These are phyloP conservation scores for Pulicaria dysenterica DNA, from an alignment of 129 eudicot genomes.

Conservation along the genomic window DNA sequence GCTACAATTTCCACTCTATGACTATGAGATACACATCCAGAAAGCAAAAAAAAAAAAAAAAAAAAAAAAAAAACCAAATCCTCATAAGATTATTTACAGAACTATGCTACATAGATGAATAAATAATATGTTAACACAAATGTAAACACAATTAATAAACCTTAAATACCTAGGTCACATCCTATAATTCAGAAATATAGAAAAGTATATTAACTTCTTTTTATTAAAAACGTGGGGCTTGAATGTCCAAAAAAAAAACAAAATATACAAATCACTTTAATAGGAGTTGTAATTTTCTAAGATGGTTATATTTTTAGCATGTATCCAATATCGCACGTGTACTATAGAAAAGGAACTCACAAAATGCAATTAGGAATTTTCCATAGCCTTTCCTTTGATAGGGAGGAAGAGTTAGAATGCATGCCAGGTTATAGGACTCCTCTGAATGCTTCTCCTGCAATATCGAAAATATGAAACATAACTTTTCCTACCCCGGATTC, in stretches of 20 bases:
- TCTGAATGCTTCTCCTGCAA: conserved; percentile 98
- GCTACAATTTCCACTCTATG: no score
- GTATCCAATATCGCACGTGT: not conserved
- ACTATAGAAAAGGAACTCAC: conserved; percentile 46
- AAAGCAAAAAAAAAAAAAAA: not conserved
- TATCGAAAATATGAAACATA: not conserved
- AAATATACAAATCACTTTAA: not conserved
- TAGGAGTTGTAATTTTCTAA: not conserved
- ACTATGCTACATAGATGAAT: not conserved
- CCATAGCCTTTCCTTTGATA: conserved; percentile 99
- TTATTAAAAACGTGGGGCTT: not conserved
- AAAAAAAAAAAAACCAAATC: not conserved
- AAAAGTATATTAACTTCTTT: not conserved
- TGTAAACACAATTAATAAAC: no score
- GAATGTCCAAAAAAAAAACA: not conserved
- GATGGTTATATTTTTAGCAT: no score
- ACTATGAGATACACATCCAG: not conserved
- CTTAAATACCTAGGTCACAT: conserved; percentile 14
- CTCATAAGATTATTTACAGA: no score
- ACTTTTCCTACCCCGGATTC: not conserved
- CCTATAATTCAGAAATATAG: not conserved
- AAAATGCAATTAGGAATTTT: conserved; percentile 88
- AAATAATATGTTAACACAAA: conserved; percentile 6
- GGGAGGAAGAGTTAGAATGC: conserved; percentile 96
- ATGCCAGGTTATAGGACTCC: conserved; percentile 93